Conservation (phyloP, 805 yeast species). For the Lipomyces chichibuensis region DNA sequence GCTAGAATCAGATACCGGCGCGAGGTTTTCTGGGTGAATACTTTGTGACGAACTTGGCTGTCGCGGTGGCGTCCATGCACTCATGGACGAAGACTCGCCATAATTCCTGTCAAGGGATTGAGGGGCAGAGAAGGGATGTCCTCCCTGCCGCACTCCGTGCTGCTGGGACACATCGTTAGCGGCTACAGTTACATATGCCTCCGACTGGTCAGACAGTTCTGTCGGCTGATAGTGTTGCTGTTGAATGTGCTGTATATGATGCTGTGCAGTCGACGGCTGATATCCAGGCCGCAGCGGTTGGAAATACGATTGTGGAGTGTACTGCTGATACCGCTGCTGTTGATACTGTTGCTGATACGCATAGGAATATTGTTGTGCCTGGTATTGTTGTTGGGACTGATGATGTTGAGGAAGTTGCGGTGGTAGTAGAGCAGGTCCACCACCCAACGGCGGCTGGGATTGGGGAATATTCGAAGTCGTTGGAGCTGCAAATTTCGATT, state of each 20-base stretch:
- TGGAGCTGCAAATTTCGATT: not conserved
- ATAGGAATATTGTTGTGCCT: not conserved
- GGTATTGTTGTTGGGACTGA: not conserved
- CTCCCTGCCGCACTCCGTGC: not conserved
- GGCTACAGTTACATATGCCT: no score
- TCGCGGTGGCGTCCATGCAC: not conserved
- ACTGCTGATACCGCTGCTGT: not conserved
- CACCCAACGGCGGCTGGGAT: not conserved
- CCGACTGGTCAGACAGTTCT: not conserved
- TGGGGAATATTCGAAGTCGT: not conserved
- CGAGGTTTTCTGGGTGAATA: not conserved
- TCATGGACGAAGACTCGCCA: not conserved
- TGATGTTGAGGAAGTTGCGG: not conserved
- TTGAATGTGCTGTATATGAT: not conserved
- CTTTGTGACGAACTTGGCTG: not conserved
- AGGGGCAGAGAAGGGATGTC: not conserved
- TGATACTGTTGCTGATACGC: constrained; percentile 2
- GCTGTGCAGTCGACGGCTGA: not conserved
- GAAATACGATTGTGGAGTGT: not conserved
- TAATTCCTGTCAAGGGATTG: not conserved
- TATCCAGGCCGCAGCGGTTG: not conserved
- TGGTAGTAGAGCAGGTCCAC: not conserved
- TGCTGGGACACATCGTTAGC: not conserved
- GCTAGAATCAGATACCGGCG: not conserved
- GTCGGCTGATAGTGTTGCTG: not conserved